phyloP scores from a whole-genome alignment of 306 rosid species.

The Trifolium pratense region DNA sequence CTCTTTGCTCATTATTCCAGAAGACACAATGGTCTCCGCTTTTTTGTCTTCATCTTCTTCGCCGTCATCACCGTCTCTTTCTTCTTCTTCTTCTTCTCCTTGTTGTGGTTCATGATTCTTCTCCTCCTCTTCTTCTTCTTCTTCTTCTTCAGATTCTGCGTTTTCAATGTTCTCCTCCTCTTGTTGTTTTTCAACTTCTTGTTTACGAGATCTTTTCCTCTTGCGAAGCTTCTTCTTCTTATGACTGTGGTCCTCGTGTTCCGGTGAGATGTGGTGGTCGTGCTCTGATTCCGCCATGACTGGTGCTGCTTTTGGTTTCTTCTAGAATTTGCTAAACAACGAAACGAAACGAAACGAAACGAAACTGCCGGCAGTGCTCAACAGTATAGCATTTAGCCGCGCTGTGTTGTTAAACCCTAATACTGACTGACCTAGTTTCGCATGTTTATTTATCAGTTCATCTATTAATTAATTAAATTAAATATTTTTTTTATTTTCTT shows the following conservation, averaged over 20 bases:
- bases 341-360: too few relatives aligned
- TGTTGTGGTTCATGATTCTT: not conserved
- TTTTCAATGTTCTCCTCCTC: conserved; percentile 14
- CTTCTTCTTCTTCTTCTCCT: conserved; percentile 37
- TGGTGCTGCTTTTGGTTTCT: not conserved
- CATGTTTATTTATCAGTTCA: too few relatives aligned
- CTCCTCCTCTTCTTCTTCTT: conserved; percentile 26
- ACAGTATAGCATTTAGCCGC: not conserved
- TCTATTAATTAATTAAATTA: too few relatives aligned
- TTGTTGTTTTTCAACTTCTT: conserved; percentile 12
- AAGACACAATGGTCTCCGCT: conserved; percentile 18
- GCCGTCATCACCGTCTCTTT: not conserved
- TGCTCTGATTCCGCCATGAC: conserved; percentile 51
- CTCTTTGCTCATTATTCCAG: conserved; percentile 70
- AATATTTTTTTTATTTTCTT: too few relatives aligned
- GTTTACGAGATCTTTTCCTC: conserved; percentile 59
- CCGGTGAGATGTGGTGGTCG: conserved; percentile 17
- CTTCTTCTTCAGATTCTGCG: conserved; percentile 30
- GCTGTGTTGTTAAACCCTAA: conserved; percentile 39
- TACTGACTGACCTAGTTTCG: not conserved
- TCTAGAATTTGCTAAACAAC: not conserved
- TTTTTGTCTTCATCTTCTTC: conserved; percentile 30
- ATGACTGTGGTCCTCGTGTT: conserved; percentile 43
- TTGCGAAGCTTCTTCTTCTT: conserved; percentile 59
- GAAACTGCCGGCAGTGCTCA: not conserved